These are phyloP conservation scores for Citrus trifoliata DNA, from an alignment of 345 rosid genomes.

Conservation along the genomic window DNA sequence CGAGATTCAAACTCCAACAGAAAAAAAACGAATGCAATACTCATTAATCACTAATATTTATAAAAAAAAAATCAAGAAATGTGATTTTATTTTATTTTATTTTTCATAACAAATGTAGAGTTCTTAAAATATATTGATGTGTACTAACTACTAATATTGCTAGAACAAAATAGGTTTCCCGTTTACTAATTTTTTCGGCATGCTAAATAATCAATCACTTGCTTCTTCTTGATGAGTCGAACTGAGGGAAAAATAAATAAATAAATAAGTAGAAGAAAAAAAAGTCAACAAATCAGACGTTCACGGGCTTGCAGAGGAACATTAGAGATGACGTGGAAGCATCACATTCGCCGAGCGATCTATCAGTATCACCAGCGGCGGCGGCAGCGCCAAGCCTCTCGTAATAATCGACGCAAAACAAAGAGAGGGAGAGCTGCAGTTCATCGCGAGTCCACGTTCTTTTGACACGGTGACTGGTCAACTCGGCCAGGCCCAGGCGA, in stretches of 20 bases:
- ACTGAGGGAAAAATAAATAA: neutral
- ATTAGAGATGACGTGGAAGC: constrained; percentile 69
- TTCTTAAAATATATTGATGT: neutral
- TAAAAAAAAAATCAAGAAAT: neutral
- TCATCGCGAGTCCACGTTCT: constrained; percentile 54
- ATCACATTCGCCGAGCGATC: constrained; percentile 22
- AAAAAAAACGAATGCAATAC: too few relatives aligned
- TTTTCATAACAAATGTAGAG: neutral
- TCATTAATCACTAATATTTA: too few relatives aligned
- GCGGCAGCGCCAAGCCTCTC: constrained; percentile 48
- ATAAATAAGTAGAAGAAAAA: neutral
- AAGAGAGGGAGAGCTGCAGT: constrained; percentile 82
- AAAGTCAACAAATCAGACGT: constrained; percentile 41
- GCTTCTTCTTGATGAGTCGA: neutral
- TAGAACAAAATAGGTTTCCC: neutral
- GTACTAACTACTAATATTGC: neutral
- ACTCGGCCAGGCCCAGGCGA: constrained; percentile 25
- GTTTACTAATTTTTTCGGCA: neutral
- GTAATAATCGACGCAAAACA: constrained; percentile 79
- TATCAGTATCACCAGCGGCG: neutral
- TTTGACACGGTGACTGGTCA: constrained; percentile 3
- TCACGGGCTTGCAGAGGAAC: constrained; percentile 86
- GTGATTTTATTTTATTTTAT: neutral
- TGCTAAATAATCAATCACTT: too few relatives aligned
- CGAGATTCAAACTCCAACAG: too few relatives aligned